Base-by-base conservation (phyloP, 2,329 filamentous ascomycete genomes). In the Pyrenophora tritici-repentis region DNA sequence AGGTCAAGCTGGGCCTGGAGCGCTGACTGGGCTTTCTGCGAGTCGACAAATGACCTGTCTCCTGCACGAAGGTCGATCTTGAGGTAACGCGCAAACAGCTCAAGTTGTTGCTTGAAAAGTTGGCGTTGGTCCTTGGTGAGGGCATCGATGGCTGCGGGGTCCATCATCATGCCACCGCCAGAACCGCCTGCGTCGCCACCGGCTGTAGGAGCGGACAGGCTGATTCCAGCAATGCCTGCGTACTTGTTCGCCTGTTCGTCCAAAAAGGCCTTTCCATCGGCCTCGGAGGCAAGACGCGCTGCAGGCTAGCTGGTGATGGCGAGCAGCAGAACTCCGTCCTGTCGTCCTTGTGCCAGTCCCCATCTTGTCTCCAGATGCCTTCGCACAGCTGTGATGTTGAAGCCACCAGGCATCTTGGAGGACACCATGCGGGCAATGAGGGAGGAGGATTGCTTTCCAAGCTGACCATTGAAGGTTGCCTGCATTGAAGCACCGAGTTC, bases 401-500 rank as follows among this genome's bases (percentile, higher is more conserved):
- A 99, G 56, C 94, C 94, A 79, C 93, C 94, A 40, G 94, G 94
- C 94, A 99, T 99, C 79, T 99, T 99, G 24, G 94, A 97, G 2
- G 94, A 97, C 36, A 99, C 94, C 73, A 99, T 81, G 63, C 94
- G 88, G 42, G 94, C 94, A 73, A 99, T 88, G 50, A 99, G 84
- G 2, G 92, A 95, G 46, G 90, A 88, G 0, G 94, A 96, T 66
- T 97, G 92, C 79, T 99, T 99, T 75, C 94, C 94, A 55, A 99
- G 86, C 78, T 96, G 93, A 65, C 94, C 94, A 77, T 97, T 94
- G 79, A 99, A 99, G n/a, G 93, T 97, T 38, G 90, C 87, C 78
- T 99, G 94, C 89, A 99, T 96, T 6, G 94, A 82, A 47, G 90
- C 91, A 80, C 92, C 90, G 53, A 99, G 83, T 78, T 99, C 94